phyloP scores from a whole-genome alignment of 2,329 filamentous ascomycete species.

The Chaetothyriales sp. region DNA sequence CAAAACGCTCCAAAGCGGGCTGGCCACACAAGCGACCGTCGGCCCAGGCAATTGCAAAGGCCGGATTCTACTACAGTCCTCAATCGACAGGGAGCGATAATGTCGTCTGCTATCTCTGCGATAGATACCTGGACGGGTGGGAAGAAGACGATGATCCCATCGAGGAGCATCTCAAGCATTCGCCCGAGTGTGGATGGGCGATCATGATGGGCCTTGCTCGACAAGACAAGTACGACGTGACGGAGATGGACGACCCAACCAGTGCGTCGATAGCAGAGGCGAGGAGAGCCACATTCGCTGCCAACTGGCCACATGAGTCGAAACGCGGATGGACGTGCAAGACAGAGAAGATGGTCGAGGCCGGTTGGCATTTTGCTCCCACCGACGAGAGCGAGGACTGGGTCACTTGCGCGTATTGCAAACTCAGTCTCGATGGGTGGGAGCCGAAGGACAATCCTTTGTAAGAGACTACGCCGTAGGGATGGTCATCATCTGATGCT shows the following conservation, averaged over 20 bases:
- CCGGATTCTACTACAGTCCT: slow-evolving; percentile 83
- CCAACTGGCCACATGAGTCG: slow-evolving; percentile 74
- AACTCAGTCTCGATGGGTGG: slow-evolving; percentile 83
- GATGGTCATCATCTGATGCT: not conserved
- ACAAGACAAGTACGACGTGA: slow-evolving; percentile 47
- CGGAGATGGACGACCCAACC: slow-evolving; percentile 56
- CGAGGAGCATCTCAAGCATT: slow-evolving; percentile 72
- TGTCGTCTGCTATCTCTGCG: slow-evolving; percentile 75
- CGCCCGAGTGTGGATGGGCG: slow-evolving; percentile 75
- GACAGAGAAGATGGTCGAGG: slow-evolving; percentile 77
- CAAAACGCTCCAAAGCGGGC: slow-evolving; percentile 42
- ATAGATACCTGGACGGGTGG: slow-evolving; percentile 79
- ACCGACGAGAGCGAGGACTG: slow-evolving; percentile 72
- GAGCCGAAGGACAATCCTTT: slow-evolving; percentile 81
- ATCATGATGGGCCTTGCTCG: slow-evolving; percentile 51
- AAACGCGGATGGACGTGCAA: slow-evolving; percentile 87
- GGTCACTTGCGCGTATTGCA: slow-evolving; percentile 82
- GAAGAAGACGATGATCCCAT: slow-evolving; percentile 73
- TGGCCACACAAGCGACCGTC: slow-evolving; percentile 69
- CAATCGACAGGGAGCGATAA: slow-evolving; percentile 67
- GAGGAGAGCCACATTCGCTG: slow-evolving; percentile 68
- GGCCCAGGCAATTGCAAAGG: slow-evolving; percentile 64
- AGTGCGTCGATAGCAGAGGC: slow-evolving; percentile 59
- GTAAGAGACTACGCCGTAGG: slow-evolving; percentile 34
- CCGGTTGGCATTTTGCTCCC: slow-evolving; percentile 89